Percentiles rank a stretch among this genome's conserved stretches.
Evolutionary conservation across 106 monocot genomes (phyloP).

Genomic region (Dendrobium chrysotoxum): DNA sequence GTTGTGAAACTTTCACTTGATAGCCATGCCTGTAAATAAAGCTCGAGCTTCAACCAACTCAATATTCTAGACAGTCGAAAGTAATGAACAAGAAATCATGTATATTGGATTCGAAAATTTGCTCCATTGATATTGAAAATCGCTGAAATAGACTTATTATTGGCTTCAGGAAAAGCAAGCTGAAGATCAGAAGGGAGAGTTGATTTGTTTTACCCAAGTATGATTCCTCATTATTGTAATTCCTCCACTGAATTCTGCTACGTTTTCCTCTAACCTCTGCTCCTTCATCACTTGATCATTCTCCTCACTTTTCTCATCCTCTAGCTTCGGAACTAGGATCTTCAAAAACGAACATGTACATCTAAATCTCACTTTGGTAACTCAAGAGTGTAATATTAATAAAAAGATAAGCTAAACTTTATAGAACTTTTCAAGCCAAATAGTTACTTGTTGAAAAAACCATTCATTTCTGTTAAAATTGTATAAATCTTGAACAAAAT

Average conservation of each 20-base stretch:
- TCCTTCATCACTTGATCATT: neutral
- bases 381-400: neutral
- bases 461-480: neutral
- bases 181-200: neutral
- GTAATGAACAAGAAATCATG: no score
- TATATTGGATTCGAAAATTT: no score
- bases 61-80: neutral
- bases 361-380: neutral
- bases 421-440: neutral
- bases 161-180: neutral
- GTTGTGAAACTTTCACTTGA: neutral
- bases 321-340: neutral
- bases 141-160: no score
- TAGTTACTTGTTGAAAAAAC: neutral
- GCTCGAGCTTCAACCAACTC: neutral
- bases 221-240: neutral
- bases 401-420: neutral
- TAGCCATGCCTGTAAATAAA: slow-evolving; percentile 1
- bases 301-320: neutral
- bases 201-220: slow-evolving; percentile 2
- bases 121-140: no score
- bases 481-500: neutral
- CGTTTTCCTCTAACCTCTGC: neutral
- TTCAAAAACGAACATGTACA: neutral
- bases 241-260: neutral